These are phyloP conservation scores for Pythium pyrilobum DNA, from an alignment of 352 stramenopile species.

Conservation along the genomic window DNA sequence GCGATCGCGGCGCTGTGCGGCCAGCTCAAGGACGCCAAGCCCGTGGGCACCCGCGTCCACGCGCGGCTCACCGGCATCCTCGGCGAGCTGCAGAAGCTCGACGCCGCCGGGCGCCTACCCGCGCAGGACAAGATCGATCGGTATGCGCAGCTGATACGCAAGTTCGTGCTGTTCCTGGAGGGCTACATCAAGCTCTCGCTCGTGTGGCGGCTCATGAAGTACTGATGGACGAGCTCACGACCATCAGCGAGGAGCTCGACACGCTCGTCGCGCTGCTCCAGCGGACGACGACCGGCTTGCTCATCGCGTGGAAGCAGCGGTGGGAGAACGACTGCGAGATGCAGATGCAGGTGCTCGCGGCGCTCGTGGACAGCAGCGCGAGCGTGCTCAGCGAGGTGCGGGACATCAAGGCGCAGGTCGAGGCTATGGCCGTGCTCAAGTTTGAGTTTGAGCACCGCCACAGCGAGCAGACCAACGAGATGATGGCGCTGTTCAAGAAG, in stretches of 20 bases:
- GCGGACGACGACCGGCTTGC: neutral
- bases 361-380: neutral
- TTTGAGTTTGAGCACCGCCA: conserved; percentile 1
- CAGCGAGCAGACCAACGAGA: neutral
- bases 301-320: neutral
- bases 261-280: neutral
- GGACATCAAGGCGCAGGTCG: neutral
- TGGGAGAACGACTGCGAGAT: neutral
- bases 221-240: conserved; percentile 7
- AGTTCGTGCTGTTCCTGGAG: neutral
- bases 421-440: neutral
- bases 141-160: neutral
- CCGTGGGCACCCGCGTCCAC: neutral
- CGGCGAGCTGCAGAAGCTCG: conserved; percentile 6
- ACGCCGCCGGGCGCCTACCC: too few species aligned
- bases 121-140: neutral
- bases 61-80: conserved; percentile 5
- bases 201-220: neutral
- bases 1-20: neutral
- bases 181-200: neutral
- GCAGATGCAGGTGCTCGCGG: neutral
- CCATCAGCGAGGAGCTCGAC: conserved; percentile 5
- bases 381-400: conserved; percentile 1
- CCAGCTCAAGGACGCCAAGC: conserved; percentile 1
- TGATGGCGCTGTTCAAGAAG: neutral